Base-by-base conservation (phyloP, 2,329 filamentous ascomycete genomes). In the Pseudogymnoascus sp. region DNA sequence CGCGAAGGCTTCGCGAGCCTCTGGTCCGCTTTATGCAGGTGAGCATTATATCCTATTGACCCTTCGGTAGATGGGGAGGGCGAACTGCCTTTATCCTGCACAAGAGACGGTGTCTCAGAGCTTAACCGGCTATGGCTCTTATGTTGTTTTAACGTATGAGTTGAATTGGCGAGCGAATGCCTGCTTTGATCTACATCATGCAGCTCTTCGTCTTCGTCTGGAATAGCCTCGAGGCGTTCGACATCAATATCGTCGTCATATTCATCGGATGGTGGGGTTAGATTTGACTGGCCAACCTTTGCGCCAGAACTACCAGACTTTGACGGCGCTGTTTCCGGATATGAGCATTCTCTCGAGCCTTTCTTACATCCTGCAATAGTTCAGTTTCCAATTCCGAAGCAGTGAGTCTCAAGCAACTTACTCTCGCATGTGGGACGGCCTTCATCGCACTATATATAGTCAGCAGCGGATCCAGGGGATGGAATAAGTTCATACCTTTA, bases 291-390 rank as follows among this genome's bases (percentile, higher is more conserved):
- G 65, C 58, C 58, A n/a, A 62, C 48, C 6, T 63, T 64, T 40
- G 65, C 61, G 52, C 59, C 39, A 42, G 60, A 61, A 48, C 61
- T 59, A 42, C 67, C 61, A 33, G 65, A 39, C 62, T 73, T 74
- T 27, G 66, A 63, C 4, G 76, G 72, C 55, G 84, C 77, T 31
- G 86, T 79, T 58, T 93, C 90, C 2, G 94, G 93, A 73, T 97
- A 99, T 63, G 89, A 81, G 73, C 94, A 99, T 66, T 96, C 90
- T 75, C 94, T 84, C 68, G 87, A 89, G 59, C 93, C 94, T 75
- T 97, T 99, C 68, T 86, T 88, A 74, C 94, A 99, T 70, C 93
- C 92, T 88, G 64, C 42, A 12, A 59, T 25, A 58, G 15, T 25
- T 61, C 39, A 69, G 74, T 65, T 74, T 73, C 65, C 10, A 29